Evolutionary conservation across 805 yeast species (phyloP).

Genomic region (Kluyveromyces aestuarii): DNA sequence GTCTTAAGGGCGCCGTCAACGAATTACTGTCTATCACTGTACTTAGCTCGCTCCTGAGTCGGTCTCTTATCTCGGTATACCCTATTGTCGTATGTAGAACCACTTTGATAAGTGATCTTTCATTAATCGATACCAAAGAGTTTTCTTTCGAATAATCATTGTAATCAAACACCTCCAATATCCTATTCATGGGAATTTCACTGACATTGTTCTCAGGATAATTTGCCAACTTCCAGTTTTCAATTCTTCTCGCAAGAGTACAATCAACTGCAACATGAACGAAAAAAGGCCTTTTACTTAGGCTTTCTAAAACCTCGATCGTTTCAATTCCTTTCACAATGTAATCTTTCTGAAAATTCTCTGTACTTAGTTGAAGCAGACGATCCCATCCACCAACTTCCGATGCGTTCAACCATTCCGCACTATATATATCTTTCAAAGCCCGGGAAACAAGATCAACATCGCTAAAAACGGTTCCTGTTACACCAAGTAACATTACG

Average conservation of each 20-base stretch:
- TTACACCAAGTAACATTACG: slow-evolving; percentile 20
- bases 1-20: slow-evolving; percentile 38
- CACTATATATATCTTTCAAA: slow-evolving; percentile 11
- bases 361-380: slow-evolving; percentile 53
- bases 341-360: slow-evolving; percentile 52
- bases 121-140: background rate
- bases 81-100: background rate
- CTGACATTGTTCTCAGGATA: background rate
- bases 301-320: slow-evolving; percentile 33
- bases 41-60: background rate
- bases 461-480: slow-evolving; percentile 22
- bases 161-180: slow-evolving; percentile 28
- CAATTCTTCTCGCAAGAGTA: slow-evolving; percentile 41
- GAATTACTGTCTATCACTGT: background rate
- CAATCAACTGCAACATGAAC: slow-evolving; percentile 74
- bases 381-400: slow-evolving; percentile 2
- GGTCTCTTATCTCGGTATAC: background rate
- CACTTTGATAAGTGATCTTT: slow-evolving; percentile 1
- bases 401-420: slow-evolving; percentile 12
- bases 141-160: background rate
- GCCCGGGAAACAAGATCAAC: slow-evolving; percentile 13
- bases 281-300: slow-evolving; percentile 72
- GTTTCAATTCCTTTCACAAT: slow-evolving; percentile 47
- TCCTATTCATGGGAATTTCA: slow-evolving; percentile 23
- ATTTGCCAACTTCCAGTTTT: background rate